Evolutionary conservation across 1,139 yeast genomes (phyloP).

Genomic region (Hanseniaspora uvarum): DNA sequence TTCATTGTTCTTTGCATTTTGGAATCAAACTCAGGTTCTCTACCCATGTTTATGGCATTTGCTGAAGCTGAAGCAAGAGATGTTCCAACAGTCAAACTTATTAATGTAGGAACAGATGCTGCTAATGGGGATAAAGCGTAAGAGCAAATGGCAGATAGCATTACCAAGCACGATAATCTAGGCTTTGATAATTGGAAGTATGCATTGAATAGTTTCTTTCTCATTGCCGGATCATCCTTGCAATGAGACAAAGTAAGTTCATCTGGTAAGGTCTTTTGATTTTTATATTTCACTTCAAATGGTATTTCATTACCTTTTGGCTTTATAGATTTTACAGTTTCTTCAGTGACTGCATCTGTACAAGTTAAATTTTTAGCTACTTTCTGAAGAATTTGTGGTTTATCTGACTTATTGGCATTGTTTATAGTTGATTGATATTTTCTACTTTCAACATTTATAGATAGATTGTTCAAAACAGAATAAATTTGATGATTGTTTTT

Average conservation of each 20-base stretch:
- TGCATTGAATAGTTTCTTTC: conserved; percentile 38
- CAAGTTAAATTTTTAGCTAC: conserved; percentile 17
- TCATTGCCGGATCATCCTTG: conserved; percentile 21
- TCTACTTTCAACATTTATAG: background rate
- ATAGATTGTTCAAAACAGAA: background rate
- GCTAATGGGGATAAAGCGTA: conserved; percentile 80
- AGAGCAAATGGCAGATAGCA: conserved; percentile 82
- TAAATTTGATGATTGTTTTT: background rate
- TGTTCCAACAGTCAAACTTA: conserved; percentile 74
- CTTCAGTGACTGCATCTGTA: conserved; percentile 17
- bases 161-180: conserved; percentile 73
- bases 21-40: conserved; percentile 84
- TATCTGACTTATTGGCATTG: background rate
- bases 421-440: background rate
- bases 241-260: conserved; percentile 1
- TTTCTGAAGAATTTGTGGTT: conserved; percentile 11
- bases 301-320: conserved; percentile 22
- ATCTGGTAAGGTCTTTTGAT: conserved; percentile 17
- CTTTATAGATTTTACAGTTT: conserved; percentile 18
- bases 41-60: conserved; percentile 91
- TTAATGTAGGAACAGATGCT: conserved; percentile 59
- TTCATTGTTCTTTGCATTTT: conserved; percentile 81
- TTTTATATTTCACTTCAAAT: conserved; percentile 18
- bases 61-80: conserved; percentile 87
- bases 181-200: conserved; percentile 82